These are phyloP conservation scores for Violaceomyces palustris DNA, from an alignment of 1,284 basidiomycete genomes.

Conservation along the genomic window DNA sequence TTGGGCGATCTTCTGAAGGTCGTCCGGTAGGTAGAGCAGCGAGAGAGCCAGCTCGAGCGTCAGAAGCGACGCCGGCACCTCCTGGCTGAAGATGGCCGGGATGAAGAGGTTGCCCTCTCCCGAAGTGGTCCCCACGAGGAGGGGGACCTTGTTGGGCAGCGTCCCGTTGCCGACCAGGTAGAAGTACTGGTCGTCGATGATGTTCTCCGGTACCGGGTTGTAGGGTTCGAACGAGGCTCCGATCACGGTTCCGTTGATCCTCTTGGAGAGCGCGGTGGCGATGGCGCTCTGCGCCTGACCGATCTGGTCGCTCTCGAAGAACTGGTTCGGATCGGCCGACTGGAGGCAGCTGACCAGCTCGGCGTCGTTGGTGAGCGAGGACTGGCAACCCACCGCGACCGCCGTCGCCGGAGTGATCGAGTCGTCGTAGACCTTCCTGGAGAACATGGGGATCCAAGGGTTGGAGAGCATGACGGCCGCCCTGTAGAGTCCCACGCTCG, in stretches of 20 bases:
- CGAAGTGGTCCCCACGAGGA: conserved; percentile 12
- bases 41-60: conserved; percentile 8
- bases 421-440: conserved; percentile 8
- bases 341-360: conserved; percentile 24
- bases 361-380: conserved; percentile 1
- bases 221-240: conserved; percentile 13
- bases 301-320: conserved; percentile 10
- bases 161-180: conserved; percentile 24
- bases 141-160: conserved; percentile 20
- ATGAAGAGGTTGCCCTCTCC: conserved; percentile 20
- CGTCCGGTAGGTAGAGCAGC: conserved; percentile 1
- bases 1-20: not conserved
- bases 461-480: conserved; percentile 21
- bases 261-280: conserved; percentile 2
- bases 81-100: conserved; percentile 5
- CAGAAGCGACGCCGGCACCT: conserved; percentile 5
- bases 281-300: conserved; percentile 11
- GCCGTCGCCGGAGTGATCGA: conserved; percentile 13
- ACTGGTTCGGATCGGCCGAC: conserved; percentile 6
- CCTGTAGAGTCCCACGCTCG: conserved; percentile 9
- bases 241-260: conserved; percentile 1
- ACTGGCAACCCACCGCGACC: conserved; percentile 4
- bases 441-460: conserved; percentile 20
- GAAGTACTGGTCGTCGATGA: conserved; percentile 24
- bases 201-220: conserved; percentile 14